Evolutionary conservation across 129 eudicot genomes (phyloP).

Genomic region (Rutidosis leptorrhynchoides): DNA sequence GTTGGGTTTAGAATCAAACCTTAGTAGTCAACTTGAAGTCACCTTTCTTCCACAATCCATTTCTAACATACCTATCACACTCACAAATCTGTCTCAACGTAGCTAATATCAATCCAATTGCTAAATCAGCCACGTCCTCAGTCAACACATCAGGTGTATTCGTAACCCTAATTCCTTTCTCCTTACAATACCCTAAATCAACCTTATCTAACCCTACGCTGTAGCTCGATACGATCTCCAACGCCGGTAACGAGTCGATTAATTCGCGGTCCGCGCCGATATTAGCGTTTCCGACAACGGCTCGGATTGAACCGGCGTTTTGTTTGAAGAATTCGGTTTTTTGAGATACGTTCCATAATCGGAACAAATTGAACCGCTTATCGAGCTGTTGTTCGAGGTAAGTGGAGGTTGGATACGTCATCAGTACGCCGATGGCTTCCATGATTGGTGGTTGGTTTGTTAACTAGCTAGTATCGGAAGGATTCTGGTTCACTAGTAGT

Average conservation of each 20-base stretch:
- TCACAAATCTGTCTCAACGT: conserved; percentile 53
- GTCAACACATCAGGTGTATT: conserved; percentile 69
- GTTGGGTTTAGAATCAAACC: conserved; percentile 28
- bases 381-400: conserved; percentile 67
- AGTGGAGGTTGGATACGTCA: conserved; percentile 42
- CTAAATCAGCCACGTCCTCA: conserved; percentile 67
- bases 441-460: conserved; percentile 30
- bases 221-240: conserved; percentile 57
- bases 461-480: neutral
- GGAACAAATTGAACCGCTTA: conserved; percentile 55
- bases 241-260: conserved; percentile 50
- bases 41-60: conserved; percentile 57
- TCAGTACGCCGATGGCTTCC: conserved; percentile 62
- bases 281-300: conserved; percentile 46
- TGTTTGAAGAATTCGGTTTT: conserved; percentile 35
- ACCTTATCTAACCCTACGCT: conserved; percentile 66
- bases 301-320: conserved; percentile 41
- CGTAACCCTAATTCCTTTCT: conserved; percentile 62
- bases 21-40: conserved; percentile 59
- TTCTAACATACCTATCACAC: conserved; percentile 57
- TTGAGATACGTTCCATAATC: conserved; percentile 45
- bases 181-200: conserved; percentile 59
- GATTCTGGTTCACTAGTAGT: neutral
- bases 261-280: conserved; percentile 48
- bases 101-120: conserved; percentile 55